Evolutionary conservation across 2,329 filamentous ascomycete species (phyloP).

Genomic region (Sporothrix curviconia): DNA sequence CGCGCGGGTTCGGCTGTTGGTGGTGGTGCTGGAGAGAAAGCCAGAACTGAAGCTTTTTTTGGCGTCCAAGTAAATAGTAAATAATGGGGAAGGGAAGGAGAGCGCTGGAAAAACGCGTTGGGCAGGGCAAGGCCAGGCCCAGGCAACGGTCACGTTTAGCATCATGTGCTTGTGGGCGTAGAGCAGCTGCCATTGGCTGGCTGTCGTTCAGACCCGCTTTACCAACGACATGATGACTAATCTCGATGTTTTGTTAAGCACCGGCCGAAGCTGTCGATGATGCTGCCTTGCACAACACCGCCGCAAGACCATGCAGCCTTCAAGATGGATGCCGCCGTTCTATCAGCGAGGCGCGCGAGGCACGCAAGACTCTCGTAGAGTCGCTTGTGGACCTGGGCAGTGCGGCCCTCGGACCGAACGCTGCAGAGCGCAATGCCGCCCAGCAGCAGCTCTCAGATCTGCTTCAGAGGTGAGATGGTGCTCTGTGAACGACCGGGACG

Average conservation of each 20-base stretch:
- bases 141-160: constrained; percentile 8
- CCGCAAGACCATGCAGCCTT: neutral
- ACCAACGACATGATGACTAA: constrained; percentile 3
- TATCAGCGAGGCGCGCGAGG: neutral
- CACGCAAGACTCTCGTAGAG: constrained; percentile 24
- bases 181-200: neutral
- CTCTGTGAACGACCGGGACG: too few relatives aligned
- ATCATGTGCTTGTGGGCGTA: neutral
- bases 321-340: constrained; percentile 15
- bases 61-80: constrained; percentile 15
- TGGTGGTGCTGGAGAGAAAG: neutral
- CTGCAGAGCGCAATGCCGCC: constrained; percentile 20
- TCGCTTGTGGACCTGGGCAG: constrained; percentile 36
- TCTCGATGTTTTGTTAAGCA: neutral
- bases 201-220: neutral
- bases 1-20: neutral
- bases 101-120: constrained; percentile 10
- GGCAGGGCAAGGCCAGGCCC: constrained; percentile 6
- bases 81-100: constrained; percentile 1
- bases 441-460: constrained; percentile 41
- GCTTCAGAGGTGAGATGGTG: constrained; percentile 46
- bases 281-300: neutral
- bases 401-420: constrained; percentile 43
- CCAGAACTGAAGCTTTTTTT: constrained; percentile 10
- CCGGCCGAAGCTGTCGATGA: neutral